phyloP scores from a whole-genome alignment of 805 yeast species.

The Kluyveromyces wickerhamii region DNA sequence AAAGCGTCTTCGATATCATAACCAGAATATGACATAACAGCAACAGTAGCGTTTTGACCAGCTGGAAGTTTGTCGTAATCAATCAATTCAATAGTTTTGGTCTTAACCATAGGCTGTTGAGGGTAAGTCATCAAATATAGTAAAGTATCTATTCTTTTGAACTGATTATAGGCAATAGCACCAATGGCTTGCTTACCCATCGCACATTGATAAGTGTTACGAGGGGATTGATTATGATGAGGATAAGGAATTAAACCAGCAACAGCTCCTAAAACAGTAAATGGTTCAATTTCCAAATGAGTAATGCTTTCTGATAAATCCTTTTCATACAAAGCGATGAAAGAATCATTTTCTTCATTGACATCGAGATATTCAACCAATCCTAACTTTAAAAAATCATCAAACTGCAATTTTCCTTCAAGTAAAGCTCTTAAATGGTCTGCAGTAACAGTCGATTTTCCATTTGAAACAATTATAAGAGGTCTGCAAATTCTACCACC shows the following conservation, averaged over 20 bases:
- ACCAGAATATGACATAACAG: constrained; percentile 98
- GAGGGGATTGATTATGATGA: constrained; percentile 98
- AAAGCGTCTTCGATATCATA: constrained; percentile 99
- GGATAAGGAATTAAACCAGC: constrained; percentile 99
- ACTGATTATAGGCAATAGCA: constrained; percentile 95
- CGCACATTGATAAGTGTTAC: constrained; percentile 98
- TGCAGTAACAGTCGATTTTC: constrained; percentile 60
- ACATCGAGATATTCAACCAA: constrained; percentile 94
- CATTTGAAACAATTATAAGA: constrained; percentile 74
- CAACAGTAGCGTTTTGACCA: constrained; percentile 97
- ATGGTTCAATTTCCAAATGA: constrained; percentile 93
- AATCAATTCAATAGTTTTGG: constrained; percentile 91
- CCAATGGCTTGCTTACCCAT: constrained; percentile 99
- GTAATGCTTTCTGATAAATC: constrained; percentile 51
- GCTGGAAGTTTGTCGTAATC: constrained; percentile 96
- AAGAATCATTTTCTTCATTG: constrained; percentile 92
- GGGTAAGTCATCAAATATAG: constrained; percentile 96
- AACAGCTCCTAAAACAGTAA: constrained; percentile 96
- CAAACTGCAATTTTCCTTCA: constrained; percentile 74
- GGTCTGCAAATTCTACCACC: constrained; percentile 99
- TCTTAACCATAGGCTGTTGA: constrained; percentile 98
- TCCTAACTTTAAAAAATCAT: constrained; percentile 79
- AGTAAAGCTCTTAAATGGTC: constrained; percentile 58
- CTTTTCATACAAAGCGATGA: constrained; percentile 83
- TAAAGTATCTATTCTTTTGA: constrained; percentile 89